A percentile compares a stretch with the other conserved stretches of the same genome.
These are phyloP conservation scores for Paradendryphiella salina DNA, from an alignment of 2,329 filamentous ascomycete species.

Conservation along the genomic window DNA sequence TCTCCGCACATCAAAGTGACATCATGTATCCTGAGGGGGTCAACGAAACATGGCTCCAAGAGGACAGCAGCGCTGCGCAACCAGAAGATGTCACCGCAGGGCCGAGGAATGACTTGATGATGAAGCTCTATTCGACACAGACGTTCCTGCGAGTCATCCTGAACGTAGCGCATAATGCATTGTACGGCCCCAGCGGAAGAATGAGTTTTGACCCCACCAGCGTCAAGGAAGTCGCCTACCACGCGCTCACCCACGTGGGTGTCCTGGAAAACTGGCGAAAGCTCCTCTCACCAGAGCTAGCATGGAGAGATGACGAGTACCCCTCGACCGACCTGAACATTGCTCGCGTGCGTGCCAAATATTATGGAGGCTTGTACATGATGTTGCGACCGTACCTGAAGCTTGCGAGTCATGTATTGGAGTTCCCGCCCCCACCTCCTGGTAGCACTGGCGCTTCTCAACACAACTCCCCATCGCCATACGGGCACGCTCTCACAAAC, in stretches of 20 bases:
- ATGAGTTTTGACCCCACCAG: slow-evolving; percentile 42
- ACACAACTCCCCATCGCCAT: slow-evolving; percentile 58
- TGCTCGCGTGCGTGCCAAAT: slow-evolving; percentile 87
- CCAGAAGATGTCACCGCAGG: slow-evolving; percentile 17
- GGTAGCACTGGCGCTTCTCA: slow-evolving; percentile 12
- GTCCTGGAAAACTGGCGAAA: slow-evolving; percentile 59
- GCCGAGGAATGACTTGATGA: slow-evolving; percentile 48
- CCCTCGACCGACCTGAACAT: slow-evolving; percentile 76
- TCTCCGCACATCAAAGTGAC: slow-evolving; percentile 60
- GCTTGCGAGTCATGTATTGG: slow-evolving; percentile 59
- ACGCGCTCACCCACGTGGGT: slow-evolving; percentile 41
- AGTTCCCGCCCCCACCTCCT: slow-evolving; percentile 39
- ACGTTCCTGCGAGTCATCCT: slow-evolving; percentile 62
- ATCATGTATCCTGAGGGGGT: slow-evolving; percentile 70
- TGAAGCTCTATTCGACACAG: slow-evolving; percentile 64
- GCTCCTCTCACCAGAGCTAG: slow-evolving; percentile 57
- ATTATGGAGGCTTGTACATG: slow-evolving; percentile 89
- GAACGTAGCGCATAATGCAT: slow-evolving; percentile 59
- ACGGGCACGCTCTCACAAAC: slow-evolving; percentile 28
- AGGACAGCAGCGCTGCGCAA: slow-evolving; percentile 8
- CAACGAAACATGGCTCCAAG: slow-evolving; percentile 43
- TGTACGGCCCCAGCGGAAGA: slow-evolving; percentile 52
- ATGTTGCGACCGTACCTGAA: slow-evolving; percentile 79
- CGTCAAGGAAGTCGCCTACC: slow-evolving; percentile 35
- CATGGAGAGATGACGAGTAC: slow-evolving; percentile 68